Evolutionary conservation across 352 stramenopile genomes (phyloP).

Genomic region (Discostella stelligera): DNA sequence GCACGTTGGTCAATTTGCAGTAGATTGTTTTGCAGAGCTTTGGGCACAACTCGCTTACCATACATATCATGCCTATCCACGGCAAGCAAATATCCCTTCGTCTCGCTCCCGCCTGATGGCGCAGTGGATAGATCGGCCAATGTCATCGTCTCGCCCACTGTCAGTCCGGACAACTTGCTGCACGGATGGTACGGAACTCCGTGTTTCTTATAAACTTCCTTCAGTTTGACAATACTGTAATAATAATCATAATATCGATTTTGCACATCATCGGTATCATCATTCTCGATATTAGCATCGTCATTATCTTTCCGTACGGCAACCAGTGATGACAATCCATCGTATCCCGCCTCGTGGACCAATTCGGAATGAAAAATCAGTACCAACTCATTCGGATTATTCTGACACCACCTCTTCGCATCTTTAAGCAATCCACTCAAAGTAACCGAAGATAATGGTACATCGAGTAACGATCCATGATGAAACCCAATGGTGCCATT

Average conservation of each 20-base stretch:
- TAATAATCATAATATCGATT: conserved; percentile 25
- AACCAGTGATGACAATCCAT: conserved; percentile 20
- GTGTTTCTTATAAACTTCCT: conserved; percentile 50
- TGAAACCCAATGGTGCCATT: conserved; percentile 71
- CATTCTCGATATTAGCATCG: conserved; percentile 15
- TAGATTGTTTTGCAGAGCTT: no score
- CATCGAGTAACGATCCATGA: conserved; percentile 59
- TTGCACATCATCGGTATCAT: conserved; percentile 13
- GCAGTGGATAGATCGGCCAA: conserved; percentile 41
- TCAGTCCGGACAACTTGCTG: conserved; percentile 54
- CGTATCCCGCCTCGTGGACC: conserved; percentile 50
- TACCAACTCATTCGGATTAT: conserved; percentile 72
- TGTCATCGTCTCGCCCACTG: conserved; percentile 57
- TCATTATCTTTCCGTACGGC: conserved; percentile 26
- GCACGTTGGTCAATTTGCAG: background rate
- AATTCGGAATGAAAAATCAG: conserved; percentile 65
- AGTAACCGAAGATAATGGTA: conserved; percentile 41
- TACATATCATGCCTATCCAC: conserved; percentile 71
- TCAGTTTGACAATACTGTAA: conserved; percentile 48
- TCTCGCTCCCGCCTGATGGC: background rate
- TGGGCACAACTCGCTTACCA: conserved; percentile 36
- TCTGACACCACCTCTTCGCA: conserved; percentile 54
- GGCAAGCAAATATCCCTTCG: conserved; percentile 63
- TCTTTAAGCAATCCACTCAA: conserved; percentile 55
- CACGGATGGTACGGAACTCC: conserved; percentile 62